phyloP scores from a whole-genome alignment of 805 yeast genomes.

The Lipomyces yamanashiensis region DNA sequence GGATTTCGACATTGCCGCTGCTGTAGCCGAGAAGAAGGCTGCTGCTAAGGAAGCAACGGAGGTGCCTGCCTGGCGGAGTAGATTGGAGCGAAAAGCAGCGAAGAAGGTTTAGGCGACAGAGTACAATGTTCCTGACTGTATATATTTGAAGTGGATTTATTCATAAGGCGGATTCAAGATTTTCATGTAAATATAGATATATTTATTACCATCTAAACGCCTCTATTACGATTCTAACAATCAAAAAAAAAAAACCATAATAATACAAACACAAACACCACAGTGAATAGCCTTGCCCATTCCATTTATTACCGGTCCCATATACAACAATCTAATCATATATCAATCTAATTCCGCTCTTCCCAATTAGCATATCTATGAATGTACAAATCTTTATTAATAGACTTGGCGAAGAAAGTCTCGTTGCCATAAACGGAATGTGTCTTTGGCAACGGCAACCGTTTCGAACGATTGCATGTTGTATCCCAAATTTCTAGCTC shows the following conservation, averaged over 20 bases:
- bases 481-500: slow-evolving; percentile 35
- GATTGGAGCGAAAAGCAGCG: background rate
- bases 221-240: background rate
- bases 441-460: slow-evolving; percentile 22
- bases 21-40: slow-evolving; percentile 5
- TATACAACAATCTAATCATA: background rate
- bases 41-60: background rate
- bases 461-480: slow-evolving; percentile 11
- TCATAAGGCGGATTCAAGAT: background rate
- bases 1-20: slow-evolving; percentile 3
- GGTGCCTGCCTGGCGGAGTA: background rate
- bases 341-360: slow-evolving; percentile 15
- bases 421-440: slow-evolving; percentile 34
- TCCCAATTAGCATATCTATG: slow-evolving; percentile 28
- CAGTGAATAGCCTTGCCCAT: background rate
- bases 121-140: background rate
- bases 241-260: background rate
- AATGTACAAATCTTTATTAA: slow-evolving; percentile 26
- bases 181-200: background rate
- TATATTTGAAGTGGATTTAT: background rate
- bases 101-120: background rate
- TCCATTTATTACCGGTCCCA: background rate
- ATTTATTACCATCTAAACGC: background rate
- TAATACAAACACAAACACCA: background rate
- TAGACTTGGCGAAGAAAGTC: slow-evolving; percentile 28